These are phyloP conservation scores for Xylaria scruposa DNA, from an alignment of 495 filamentous ascomycete species.

Conservation along the genomic window DNA sequence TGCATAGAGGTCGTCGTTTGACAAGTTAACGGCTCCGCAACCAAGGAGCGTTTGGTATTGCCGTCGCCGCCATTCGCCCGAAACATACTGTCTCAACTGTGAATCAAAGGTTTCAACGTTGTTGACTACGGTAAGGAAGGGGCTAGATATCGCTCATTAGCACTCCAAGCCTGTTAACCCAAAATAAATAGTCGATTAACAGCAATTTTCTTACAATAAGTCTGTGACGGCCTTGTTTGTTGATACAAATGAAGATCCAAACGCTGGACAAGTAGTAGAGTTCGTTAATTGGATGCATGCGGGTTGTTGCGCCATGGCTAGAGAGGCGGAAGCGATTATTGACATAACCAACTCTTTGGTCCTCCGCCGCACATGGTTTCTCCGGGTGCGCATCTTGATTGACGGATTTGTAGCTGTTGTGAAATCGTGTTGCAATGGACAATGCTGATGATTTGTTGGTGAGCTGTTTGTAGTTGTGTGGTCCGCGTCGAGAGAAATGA, in stretches of 20 bases:
- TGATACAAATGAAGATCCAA: constrained; percentile 80
- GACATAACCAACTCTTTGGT: constrained; percentile 34
- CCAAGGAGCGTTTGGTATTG: constrained; percentile 76
- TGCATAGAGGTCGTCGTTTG: constrained; percentile 69
- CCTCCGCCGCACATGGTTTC: constrained; percentile 25
- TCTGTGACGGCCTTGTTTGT: constrained; percentile 68
- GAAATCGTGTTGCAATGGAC: background rate
- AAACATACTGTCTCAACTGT: constrained; percentile 74
- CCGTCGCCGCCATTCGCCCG: constrained; percentile 43
- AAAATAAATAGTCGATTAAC: background rate
- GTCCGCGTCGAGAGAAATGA: constrained; percentile 1
- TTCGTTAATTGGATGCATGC: constrained; percentile 78
- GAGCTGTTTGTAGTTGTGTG: background rate
- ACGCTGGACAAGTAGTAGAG: constrained; percentile 85
- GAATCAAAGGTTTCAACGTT: constrained; percentile 79
- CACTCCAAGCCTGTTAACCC: background rate
- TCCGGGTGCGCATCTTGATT: constrained; percentile 20
- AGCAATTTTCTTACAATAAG: constrained; percentile 71
- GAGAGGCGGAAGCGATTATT: constrained; percentile 41
- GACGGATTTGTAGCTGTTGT: constrained; percentile 15
- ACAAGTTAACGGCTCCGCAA: constrained; percentile 75
- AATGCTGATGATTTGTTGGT: background rate
- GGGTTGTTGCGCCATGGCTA: constrained; percentile 41
- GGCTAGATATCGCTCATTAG: constrained; percentile 56
- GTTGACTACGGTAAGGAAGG: constrained; percentile 85